phyloP scores from a whole-genome alignment of 176 grass and related monocot species.

The Aegilops umbellulata region DNA sequence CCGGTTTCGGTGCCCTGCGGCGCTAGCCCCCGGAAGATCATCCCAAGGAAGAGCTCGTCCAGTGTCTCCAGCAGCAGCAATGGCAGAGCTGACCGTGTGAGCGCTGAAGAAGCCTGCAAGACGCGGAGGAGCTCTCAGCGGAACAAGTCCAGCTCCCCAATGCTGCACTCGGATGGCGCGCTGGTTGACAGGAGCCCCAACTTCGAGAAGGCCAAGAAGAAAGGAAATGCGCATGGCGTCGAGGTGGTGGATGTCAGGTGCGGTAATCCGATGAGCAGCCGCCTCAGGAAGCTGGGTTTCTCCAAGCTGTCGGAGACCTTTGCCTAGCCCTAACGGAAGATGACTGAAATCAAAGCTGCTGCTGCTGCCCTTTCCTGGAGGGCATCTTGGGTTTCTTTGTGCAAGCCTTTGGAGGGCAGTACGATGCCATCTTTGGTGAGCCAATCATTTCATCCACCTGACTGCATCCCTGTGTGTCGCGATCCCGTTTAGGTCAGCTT shows the following conservation, averaged over 20 bases:
- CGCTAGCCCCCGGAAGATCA: conserved; percentile 51
- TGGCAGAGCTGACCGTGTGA: conserved; percentile 20
- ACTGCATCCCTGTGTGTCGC: conserved; percentile 4
- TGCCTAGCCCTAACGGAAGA: conserved; percentile 45
- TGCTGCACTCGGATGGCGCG: conserved; percentile 43
- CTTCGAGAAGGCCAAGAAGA: conserved; percentile 52
- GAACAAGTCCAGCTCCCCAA: conserved; percentile 43
- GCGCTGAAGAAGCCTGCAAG: conserved; percentile 43
- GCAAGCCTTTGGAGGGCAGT: conserved; percentile 21
- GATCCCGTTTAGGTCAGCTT: conserved; percentile 6
- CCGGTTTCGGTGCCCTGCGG: conserved; percentile 72
- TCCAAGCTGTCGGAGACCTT: conserved; percentile 92
- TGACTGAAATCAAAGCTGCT: conserved; percentile 23
- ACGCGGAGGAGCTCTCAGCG: conserved; percentile 33
- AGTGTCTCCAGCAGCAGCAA: conserved; percentile 31
- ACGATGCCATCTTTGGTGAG: conserved; percentile 3
- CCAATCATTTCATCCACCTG: neutral
- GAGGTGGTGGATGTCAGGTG: conserved; percentile 93
- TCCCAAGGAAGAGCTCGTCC: conserved; percentile 41
- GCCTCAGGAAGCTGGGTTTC: conserved; percentile 94
- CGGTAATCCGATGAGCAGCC: conserved; percentile 80
- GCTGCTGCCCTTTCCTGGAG: neutral
- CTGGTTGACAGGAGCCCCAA: conserved; percentile 33
- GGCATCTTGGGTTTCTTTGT: conserved; percentile 7
- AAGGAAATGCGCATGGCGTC: conserved; percentile 46